These are phyloP conservation scores for Musa beccarii DNA, from an alignment of 176 grass and related monocot species.

Conservation along the genomic window DNA sequence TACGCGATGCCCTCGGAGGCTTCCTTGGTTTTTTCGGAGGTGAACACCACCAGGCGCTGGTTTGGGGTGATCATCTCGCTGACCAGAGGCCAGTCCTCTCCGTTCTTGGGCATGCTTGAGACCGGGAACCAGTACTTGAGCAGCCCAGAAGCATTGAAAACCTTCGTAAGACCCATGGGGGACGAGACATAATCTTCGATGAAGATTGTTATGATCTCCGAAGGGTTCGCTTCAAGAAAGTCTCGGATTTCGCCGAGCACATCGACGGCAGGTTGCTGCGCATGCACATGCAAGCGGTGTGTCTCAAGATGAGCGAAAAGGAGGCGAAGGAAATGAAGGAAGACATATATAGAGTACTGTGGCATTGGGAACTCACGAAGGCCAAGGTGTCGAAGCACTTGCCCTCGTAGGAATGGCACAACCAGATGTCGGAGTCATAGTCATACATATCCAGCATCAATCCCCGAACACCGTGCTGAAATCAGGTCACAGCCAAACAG, in stretches of 20 bases:
- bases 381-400: slow-evolving; percentile 73
- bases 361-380: slow-evolving; percentile 43
- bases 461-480: slow-evolving; percentile 77
- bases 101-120: slow-evolving; percentile 67
- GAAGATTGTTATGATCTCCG: slow-evolving; percentile 70
- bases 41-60: slow-evolving; percentile 76
- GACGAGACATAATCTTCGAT: slow-evolving; percentile 83
- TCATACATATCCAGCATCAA: slow-evolving; percentile 99
- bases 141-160: slow-evolving; percentile 69
- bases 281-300: too few species aligned
- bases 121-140: slow-evolving; percentile 48
- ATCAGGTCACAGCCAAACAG: not conserved
- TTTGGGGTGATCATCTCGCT: slow-evolving; percentile 69
- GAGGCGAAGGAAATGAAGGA: too few species aligned
- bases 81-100: slow-evolving; percentile 75
- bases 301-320: not conserved
- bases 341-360: not conserved
- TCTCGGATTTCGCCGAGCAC: slow-evolving; percentile 57
- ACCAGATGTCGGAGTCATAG: slow-evolving; percentile 56
- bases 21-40: slow-evolving; percentile 66
- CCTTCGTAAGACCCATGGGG: slow-evolving; percentile 51
- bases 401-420: slow-evolving; percentile 84
- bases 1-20: slow-evolving; percentile 59
- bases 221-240: slow-evolving; percentile 54
- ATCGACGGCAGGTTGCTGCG: slow-evolving; percentile 61